Evolutionary conservation across 148 eudicot genomes (phyloP).

Genomic region (Talinum fruticosum): DNA sequence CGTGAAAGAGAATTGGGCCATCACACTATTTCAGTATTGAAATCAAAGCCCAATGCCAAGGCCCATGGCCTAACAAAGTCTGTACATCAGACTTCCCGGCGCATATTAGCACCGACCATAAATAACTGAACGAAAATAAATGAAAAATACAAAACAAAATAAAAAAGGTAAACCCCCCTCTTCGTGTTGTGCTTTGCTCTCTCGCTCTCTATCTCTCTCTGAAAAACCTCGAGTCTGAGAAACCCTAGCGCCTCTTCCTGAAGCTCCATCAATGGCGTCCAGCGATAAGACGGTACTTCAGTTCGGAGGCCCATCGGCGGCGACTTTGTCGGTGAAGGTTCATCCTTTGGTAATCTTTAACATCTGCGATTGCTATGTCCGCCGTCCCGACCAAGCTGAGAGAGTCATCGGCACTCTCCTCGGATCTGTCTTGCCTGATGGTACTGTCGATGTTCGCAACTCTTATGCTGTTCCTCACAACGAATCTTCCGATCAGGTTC

Average conservation of each 20-base stretch:
- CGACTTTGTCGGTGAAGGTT: slow-evolving; percentile 57
- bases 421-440: slow-evolving; percentile 78
- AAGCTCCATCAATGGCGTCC: slow-evolving; percentile 40
- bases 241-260: slow-evolving; percentile 22
- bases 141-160: not conserved
- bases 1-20: not conserved
- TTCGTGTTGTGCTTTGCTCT: not conserved
- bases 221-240: slow-evolving; percentile 17
- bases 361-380: slow-evolving; percentile 78
- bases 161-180: not conserved
- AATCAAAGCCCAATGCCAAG: not conserved
- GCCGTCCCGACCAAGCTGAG: slow-evolving; percentile 91
- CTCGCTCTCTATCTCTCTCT: slow-evolving; percentile 8
- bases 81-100: not conserved
- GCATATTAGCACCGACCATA: slow-evolving; percentile 3
- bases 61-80: not conserved
- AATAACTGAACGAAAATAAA: not conserved
- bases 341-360: slow-evolving; percentile 91
- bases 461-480: slow-evolving; percentile 92
- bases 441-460: slow-evolving; percentile 82
- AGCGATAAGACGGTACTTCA: slow-evolving; percentile 56
- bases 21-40: too few relatives aligned
- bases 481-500: slow-evolving; percentile 87
- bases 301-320: slow-evolving; percentile 40
- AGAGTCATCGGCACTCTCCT: slow-evolving; percentile 91